Percentiles rank a stretch among this genome's conserved stretches.
These are phyloP conservation scores for Pichia sp. DNA, from an alignment of 1,139 yeast genomes.

Conservation along the genomic window DNA sequence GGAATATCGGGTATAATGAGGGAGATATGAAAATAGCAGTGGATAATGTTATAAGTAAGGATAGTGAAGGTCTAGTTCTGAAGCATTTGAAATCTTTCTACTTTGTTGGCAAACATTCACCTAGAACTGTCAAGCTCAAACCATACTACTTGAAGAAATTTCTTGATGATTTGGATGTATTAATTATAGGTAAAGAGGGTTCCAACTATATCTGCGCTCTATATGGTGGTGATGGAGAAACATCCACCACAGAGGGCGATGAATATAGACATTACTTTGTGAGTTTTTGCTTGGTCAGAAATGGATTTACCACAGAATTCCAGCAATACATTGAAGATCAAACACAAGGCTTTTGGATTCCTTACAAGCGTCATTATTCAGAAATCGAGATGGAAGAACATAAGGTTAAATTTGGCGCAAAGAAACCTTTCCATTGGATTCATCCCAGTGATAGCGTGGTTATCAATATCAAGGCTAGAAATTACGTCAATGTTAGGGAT, in stretches of 20 bases:
- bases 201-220: slow-evolving; percentile 18
- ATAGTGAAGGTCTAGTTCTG: slow-evolving; percentile 79
- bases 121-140: slow-evolving; percentile 77
- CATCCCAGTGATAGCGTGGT: slow-evolving; percentile 72
- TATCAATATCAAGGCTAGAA: slow-evolving; percentile 70
- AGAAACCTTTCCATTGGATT: slow-evolving; percentile 69
- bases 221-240: slow-evolving; percentile 6
- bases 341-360: slow-evolving; percentile 59
- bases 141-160: slow-evolving; percentile 85
- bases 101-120: slow-evolving; percentile 49
- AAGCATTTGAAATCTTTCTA: slow-evolving; percentile 61
- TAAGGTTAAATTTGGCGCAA: slow-evolving; percentile 51
- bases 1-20: slow-evolving; percentile 35
- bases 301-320: slow-evolving; percentile 68
- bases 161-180: slow-evolving; percentile 79
- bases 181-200: slow-evolving; percentile 58
- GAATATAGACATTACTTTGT: slow-evolving; percentile 28
- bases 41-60: slow-evolving; percentile 48
- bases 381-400: slow-evolving; percentile 27
- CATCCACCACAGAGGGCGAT: background rate
- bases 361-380: slow-evolving; percentile 25
- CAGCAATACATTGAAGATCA: slow-evolving; percentile 49
- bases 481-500: slow-evolving; percentile 9
- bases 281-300: slow-evolving; percentile 76
- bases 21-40: slow-evolving; percentile 52